Percentiles rank a stretch among this genome's conserved stretches.
These are phyloP conservation scores for Diversispora epigaea DNA, from an alignment of 192 early-diverging fungal genomes.

Conservation along the genomic window DNA sequence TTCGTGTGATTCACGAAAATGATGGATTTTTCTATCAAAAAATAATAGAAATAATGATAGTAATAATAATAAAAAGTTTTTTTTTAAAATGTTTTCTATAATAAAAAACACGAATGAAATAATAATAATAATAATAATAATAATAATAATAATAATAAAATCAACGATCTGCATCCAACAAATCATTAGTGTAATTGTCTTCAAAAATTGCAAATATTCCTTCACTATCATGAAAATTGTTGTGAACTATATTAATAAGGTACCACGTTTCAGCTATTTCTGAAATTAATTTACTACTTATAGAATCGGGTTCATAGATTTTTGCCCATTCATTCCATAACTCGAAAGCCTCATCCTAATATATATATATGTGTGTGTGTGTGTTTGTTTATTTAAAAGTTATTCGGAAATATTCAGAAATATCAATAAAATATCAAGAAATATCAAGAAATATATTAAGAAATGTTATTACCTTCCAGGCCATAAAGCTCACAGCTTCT, in stretches of 20 bases:
- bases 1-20: too few species aligned
- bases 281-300: slow-evolving; percentile 56
- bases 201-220: slow-evolving; percentile 74
- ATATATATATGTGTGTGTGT: neutral
- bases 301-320: slow-evolving; percentile 60
- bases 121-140: too few species aligned
- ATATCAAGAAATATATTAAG: neutral
- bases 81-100: too few species aligned
- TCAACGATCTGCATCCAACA: slow-evolving; percentile 8
- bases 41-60: too few species aligned
- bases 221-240: slow-evolving; percentile 77
- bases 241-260: slow-evolving; percentile 93
- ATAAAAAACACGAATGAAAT: too few species aligned
- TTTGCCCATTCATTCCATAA: slow-evolving; percentile 89
- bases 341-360: slow-evolving; percentile 85
- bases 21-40: too few species aligned
- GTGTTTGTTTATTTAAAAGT: neutral
- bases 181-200: neutral
- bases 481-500: slow-evolving; percentile 87
- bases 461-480: slow-evolving; percentile 74
- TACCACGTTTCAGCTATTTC: slow-evolving; percentile 74
- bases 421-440: neutral
- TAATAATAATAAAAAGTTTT: too few species aligned
- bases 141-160: too few species aligned
- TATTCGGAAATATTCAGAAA: neutral